Conservation (phyloP, 73 alveolate genomes). For the Blepharisma japonicum region DNA sequence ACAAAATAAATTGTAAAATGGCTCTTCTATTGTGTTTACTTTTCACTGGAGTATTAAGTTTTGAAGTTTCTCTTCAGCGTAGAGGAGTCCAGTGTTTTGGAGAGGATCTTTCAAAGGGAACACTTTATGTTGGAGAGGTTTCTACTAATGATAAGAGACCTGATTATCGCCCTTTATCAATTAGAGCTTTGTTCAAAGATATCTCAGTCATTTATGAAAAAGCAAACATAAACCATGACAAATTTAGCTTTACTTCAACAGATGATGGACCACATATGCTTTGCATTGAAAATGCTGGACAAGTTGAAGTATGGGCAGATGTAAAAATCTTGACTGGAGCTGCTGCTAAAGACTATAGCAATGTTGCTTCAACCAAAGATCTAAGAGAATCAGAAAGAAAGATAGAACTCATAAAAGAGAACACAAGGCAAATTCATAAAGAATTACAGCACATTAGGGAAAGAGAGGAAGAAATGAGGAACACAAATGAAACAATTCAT, state of each 20-base stretch:
- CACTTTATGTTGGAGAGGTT: background rate
- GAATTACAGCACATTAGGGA: conserved; percentile 9
- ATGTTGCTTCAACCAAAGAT: conserved; percentile 20
- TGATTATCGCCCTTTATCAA: background rate
- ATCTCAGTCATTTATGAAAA: background rate
- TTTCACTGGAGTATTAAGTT: background rate
- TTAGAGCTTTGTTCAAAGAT: background rate
- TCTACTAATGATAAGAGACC: background rate
- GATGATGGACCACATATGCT: conserved; percentile 11
- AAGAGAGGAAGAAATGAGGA: conserved; percentile 33
- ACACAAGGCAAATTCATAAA: conserved; percentile 11
- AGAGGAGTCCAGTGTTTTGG: background rate
- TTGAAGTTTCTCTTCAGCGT: background rate
- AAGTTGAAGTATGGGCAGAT: background rate
- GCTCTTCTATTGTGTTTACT: no score
- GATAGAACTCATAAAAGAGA: background rate
- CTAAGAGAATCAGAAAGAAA: background rate
- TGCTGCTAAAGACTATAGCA: conserved; percentile 19
- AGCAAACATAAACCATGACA: background rate
- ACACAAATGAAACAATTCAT: conserved; percentile 27
- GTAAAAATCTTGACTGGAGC: conserved; percentile 16
- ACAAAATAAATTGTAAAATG: no score
- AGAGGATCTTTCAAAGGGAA: background rate
- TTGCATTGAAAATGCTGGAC: background rate
- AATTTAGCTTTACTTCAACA: conserved; percentile 9